phyloP scores from a whole-genome alignment of 768 basidiomycete species.

The Termitomyces sp. region DNA sequence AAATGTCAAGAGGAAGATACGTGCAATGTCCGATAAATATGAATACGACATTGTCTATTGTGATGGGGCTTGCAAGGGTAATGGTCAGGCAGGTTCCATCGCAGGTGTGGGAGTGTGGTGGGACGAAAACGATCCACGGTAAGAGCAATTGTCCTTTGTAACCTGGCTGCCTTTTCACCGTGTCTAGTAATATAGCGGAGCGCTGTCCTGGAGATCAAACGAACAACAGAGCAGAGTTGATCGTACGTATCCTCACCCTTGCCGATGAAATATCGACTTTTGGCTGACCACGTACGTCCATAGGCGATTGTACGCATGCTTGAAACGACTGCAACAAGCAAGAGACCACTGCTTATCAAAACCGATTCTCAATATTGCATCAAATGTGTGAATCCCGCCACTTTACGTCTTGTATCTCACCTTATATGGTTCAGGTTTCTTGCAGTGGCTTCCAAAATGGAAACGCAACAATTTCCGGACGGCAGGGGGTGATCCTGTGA shows the following conservation, averaged over 20 bases:
- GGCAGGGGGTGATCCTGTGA: constrained; percentile 49
- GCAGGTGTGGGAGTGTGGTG: constrained; percentile 93
- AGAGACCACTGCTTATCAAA: constrained; percentile 62
- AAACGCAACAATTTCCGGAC: constrained; percentile 42
- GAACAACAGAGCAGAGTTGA: constrained; percentile 85
- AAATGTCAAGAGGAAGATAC: constrained; percentile 28
- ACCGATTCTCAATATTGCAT: constrained; percentile 87
- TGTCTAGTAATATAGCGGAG: constrained; percentile 70
- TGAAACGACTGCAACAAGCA: constrained; percentile 58
- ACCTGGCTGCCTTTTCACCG: not conserved
- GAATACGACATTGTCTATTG: constrained; percentile 61
- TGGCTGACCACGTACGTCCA: not conserved
- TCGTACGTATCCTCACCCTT: constrained; percentile 40
- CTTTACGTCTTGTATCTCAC: constrained; percentile 4
- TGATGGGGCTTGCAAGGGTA: constrained; percentile 85
- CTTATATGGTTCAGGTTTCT: constrained; percentile 44
- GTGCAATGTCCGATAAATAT: constrained; percentile 22
- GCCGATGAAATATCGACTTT: not conserved
- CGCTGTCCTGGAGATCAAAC: constrained; percentile 80
- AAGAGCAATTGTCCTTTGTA: constrained; percentile 6
- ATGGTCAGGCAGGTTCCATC: constrained; percentile 58
- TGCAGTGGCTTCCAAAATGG: constrained; percentile 71
- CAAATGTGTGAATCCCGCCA: constrained; percentile 43
- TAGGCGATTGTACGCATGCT: constrained; percentile 84
- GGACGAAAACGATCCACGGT: constrained; percentile 65